Percentiles rank a stretch among this genome's conserved stretches.
Conservation (phyloP, 2,329 filamentous ascomycete species). For the Pezicula rhizophila region DNA sequence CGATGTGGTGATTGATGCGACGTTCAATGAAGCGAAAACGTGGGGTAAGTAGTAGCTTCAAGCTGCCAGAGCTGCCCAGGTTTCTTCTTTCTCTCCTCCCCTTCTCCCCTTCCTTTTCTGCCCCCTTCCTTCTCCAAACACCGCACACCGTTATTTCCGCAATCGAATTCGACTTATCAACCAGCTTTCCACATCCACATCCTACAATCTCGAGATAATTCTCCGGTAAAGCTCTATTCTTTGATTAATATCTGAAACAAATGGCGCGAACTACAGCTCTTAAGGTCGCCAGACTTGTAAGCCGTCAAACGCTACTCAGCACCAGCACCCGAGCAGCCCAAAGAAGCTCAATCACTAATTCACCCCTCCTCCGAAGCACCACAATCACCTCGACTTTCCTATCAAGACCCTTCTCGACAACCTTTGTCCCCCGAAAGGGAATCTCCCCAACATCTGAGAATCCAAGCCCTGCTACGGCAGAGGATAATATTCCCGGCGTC, state of each 20-base stretch:
- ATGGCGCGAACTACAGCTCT: slow-evolving; percentile 10
- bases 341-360: slow-evolving; percentile 2
- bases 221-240: background rate
- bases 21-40: slow-evolving; percentile 2
- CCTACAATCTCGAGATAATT: background rate
- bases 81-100: background rate
- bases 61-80: slow-evolving; percentile 2
- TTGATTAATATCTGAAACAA: background rate
- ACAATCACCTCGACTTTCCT: background rate
- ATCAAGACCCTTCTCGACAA: background rate
- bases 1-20: background rate
- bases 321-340: background rate
- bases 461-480: slow-evolving; percentile 39
- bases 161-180: background rate
- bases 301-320: background rate
- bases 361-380: background rate
- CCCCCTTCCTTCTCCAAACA: slow-evolving; percentile 1
- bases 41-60: slow-evolving; percentile 8
- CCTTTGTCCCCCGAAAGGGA: slow-evolving; percentile 33
- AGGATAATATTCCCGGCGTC: slow-evolving; percentile 33
- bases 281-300: slow-evolving; percentile 9
- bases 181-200: background rate
- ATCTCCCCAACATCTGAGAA: slow-evolving; percentile 55
- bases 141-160: background rate
- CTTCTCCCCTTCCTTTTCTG: background rate